Evolutionary conservation across 371 early-diverging fungal genomes (phyloP).

Genomic region (Amoeboaphelidium occidentale): DNA sequence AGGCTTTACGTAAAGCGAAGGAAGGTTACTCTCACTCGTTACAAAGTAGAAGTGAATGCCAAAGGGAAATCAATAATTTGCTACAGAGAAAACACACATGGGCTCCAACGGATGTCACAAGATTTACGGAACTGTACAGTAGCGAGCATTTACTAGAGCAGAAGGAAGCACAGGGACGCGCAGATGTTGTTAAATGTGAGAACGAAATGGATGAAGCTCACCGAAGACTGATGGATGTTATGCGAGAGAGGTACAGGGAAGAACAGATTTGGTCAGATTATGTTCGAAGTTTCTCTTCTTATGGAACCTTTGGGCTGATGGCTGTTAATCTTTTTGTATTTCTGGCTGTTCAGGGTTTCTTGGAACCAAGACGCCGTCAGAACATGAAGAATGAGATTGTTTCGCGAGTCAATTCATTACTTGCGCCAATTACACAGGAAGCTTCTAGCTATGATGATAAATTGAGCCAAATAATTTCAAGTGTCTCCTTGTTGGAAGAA

Average conservation of each 20-base stretch:
- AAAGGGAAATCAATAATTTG: conserved; percentile 62
- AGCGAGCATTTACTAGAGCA: conserved; percentile 47
- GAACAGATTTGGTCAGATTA: conserved; percentile 95
- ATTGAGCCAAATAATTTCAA: no score
- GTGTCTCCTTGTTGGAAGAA: no score
- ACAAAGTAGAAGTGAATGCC: conserved; percentile 38
- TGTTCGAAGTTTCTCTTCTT: conserved; percentile 64
- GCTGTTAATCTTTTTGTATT: conserved; percentile 40
- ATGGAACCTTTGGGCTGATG: conserved; percentile 57
- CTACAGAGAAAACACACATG: conserved; percentile 64
- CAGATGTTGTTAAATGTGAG: conserved; percentile 27
- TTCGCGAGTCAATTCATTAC: no score
- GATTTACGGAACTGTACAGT: conserved; percentile 63
- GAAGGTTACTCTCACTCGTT: conserved; percentile 35
- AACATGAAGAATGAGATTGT: conserved; percentile 24
- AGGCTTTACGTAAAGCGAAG: conserved; percentile 33
- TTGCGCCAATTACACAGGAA: no score
- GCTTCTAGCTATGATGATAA: no score
- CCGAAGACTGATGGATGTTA: conserved; percentile 32
- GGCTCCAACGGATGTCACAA: conserved; percentile 56
- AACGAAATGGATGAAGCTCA: conserved; percentile 37
- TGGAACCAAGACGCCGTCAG: conserved; percentile 42
- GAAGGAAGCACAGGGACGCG: conserved; percentile 25
- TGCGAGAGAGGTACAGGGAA: conserved; percentile 54
- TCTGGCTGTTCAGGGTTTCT: conserved; percentile 41